These are phyloP conservation scores for Umbellularia californica DNA, from an alignment of 164 flowering plant genomes.

Conservation along the genomic window DNA sequence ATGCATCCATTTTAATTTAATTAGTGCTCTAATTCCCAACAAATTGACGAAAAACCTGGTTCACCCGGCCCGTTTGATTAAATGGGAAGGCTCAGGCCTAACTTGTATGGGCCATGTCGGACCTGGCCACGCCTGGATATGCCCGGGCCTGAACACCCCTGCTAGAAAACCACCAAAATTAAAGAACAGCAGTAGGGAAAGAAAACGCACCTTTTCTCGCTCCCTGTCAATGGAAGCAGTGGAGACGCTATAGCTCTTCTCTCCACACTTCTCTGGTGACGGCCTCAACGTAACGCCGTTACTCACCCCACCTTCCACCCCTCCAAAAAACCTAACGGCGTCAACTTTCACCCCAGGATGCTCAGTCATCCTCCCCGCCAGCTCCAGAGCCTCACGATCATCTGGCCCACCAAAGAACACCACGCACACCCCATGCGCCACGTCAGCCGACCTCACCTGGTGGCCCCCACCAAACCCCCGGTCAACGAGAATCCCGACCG, in stretches of 20 bases:
- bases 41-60: too few species aligned
- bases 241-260: slow-evolving; percentile 41
- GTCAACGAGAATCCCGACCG: slow-evolving; percentile 67
- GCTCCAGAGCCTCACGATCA: slow-evolving; percentile 57
- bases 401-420: slow-evolving; percentile 80
- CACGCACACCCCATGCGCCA: slow-evolving; percentile 32
- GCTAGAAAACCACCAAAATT: background rate
- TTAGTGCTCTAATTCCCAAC: too few species aligned
- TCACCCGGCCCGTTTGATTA: too few species aligned
- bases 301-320: slow-evolving; percentile 6
- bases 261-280: slow-evolving; percentile 26
- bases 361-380: slow-evolving; percentile 63
- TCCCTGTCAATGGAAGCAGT: slow-evolving; percentile 36
- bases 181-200: background rate
- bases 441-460: slow-evolving; percentile 13
- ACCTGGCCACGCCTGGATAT: too few species aligned
- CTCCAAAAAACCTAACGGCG: slow-evolving; percentile 35
- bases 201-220: slow-evolving; percentile 1
- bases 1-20: too few species aligned
- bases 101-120: too few species aligned
- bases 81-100: too few species aligned
- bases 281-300: slow-evolving; percentile 22
- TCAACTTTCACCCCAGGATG: slow-evolving; percentile 50
- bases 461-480: slow-evolving; percentile 41
- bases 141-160: too few species aligned